Percentiles rank a stretch among this genome's conserved stretches.
Conservation (phyloP, 345 rosid species). For the Aquilaria sinensis region DNA sequence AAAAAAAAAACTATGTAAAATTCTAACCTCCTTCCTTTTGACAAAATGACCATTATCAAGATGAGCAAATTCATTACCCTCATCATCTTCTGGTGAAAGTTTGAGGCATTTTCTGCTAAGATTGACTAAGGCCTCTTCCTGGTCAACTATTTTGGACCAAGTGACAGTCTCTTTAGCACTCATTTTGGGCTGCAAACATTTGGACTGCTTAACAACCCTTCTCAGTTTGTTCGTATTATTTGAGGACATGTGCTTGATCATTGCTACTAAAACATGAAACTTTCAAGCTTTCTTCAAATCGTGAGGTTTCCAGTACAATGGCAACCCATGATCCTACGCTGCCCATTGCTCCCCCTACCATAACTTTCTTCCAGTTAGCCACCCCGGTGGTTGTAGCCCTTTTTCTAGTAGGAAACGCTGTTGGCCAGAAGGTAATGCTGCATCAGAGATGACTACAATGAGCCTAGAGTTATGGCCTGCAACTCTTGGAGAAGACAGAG, state of each 20-base stretch:
- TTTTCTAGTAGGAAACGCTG: conserved; percentile 48
- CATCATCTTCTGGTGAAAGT: conserved; percentile 13
- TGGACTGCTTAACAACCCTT: conserved; percentile 51
- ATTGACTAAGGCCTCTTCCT: conserved; percentile 38
- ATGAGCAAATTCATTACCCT: too few relatives aligned
- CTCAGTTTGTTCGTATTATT: conserved; percentile 30
- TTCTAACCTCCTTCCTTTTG: too few relatives aligned
- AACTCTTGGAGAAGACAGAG: conserved; percentile 49
- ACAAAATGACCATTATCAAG: too few relatives aligned
- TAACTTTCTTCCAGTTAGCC: conserved; percentile 47
- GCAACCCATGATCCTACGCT: conserved; percentile 39
- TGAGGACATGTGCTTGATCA: conserved; percentile 59
- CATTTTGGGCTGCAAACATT: conserved; percentile 70
- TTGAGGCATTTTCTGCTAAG: conserved; percentile 26
- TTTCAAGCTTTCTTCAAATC: conserved; percentile 76
- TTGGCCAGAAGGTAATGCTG: conserved; percentile 56
- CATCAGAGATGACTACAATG: conserved; percentile 60
- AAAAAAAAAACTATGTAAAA: too few relatives aligned
- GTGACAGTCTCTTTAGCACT: conserved; percentile 49
- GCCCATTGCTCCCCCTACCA: conserved; percentile 68
- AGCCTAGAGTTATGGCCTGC: conserved; percentile 62
- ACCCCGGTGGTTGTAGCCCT: conserved; percentile 69
- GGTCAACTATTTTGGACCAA: conserved; percentile 53
- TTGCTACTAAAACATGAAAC: conserved; percentile 52
- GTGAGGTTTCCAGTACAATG: conserved; percentile 63